Evolutionary conservation across 2,329 filamentous ascomycete species (phyloP), one percentile per base, ranked within the genome.

Genomic region (Cladosporium sp.): DNA sequence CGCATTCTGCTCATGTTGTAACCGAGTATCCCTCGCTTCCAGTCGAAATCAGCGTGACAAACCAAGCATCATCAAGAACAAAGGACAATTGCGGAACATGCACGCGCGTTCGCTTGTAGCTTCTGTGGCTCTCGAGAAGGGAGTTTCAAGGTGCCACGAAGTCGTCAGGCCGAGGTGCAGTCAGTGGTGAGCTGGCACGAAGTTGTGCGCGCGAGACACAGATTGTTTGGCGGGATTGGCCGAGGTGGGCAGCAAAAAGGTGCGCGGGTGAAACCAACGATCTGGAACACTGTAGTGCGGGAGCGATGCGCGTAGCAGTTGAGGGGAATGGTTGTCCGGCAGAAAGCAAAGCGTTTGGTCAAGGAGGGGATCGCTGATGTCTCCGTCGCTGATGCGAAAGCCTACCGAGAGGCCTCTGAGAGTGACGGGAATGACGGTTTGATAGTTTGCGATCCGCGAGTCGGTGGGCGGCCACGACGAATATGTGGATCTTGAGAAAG

Each of bases 1-100:
- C 72, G 73, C 67, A 68, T 66, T 46, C 70, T 69, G 68, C 63
- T 70, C 72, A 75, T 74, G 49, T 70, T 73, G 70, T 70, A 69
- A 56, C 39, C 54, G 54, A 30, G 26, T 18, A 59, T 58, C 30
- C 39, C 62, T 59, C 62, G 54, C 54, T 64, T 58, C 54, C 56
- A 39, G 53, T 58, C 54, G 32, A 64, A 51, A 60, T 60, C 63
- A 58, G 62, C 54, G 62, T 58, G 62, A 58, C 62, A 59, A 53
- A 51, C 54, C 62, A 43, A 30, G 48, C 62, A 64, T 64, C 54
- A 39, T 64, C 62, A 32, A 64, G 62, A 48, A 64, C 62, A 59
- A 64, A 64, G 54, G 62, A 58, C 54, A 59, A 60, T 67, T 63
- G 69, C 63, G 69, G 63, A 68, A 57, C 64, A 65, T 70, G 71